Percentiles rank a stretch among this genome's conserved stretches.
phyloP scores from a whole-genome alignment of 306 rosid species.

The Malus domestica region ASM211411v1 NC_041793.1:24562001-24562500 shows the following conservation, averaged over 20 bases:
- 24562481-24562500: constrained; percentile 90
- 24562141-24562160: constrained; percentile 9
- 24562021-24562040: constrained; percentile 87
- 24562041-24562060: constrained; percentile 98
- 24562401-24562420: neutral
- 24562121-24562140: constrained; percentile 76
- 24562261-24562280: too few species aligned
- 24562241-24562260: neutral
- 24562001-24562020: constrained; percentile 89
- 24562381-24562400: neutral
- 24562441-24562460: constrained; percentile 84
- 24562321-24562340: neutral
- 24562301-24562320: too few species aligned
- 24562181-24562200: neutral
- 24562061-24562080: constrained; percentile 93
- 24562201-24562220: too few species aligned
- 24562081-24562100: constrained; percentile 93
- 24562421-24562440: constrained; percentile 99
- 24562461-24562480: constrained; percentile 85
- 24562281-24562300: too few species aligned
- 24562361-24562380: neutral
- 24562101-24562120: constrained; percentile 97
- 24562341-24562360: too few species aligned
- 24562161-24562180: neutral
- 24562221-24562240: too few species aligned